These are phyloP conservation scores for Erythrobasidium hasegawianum DNA, from an alignment of 1,284 basidiomycete genomes.

Conservation along the genomic window DNA sequence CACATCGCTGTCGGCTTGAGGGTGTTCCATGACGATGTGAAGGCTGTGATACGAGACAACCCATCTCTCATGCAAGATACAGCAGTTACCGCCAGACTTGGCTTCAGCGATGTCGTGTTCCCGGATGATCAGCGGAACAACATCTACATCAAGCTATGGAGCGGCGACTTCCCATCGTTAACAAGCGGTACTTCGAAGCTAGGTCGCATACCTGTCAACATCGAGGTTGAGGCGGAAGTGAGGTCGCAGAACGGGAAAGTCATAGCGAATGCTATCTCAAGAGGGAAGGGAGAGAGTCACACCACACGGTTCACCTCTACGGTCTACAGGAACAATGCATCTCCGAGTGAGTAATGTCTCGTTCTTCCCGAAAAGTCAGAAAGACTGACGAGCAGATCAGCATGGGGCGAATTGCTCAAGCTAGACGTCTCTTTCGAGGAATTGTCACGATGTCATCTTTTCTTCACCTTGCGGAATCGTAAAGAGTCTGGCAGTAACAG, in stretches of 20 bases:
- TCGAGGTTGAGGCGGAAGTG: constrained; percentile 89
- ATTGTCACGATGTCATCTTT: constrained; percentile 79
- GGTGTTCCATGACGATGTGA: constrained; percentile 75
- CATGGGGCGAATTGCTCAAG: constrained; percentile 90
- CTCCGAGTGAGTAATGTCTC: constrained; percentile 39
- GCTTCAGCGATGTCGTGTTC: constrained; percentile 94
- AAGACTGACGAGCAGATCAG: constrained; percentile 56
- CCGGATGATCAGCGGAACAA: constrained; percentile 90
- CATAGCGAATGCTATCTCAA: constrained; percentile 70
- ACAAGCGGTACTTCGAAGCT: constrained; percentile 9
- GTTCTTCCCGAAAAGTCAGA: too few species aligned
- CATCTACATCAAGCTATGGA: constrained; percentile 87
- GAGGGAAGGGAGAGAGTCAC: constrained; percentile 77
- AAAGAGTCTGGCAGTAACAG: constrained; percentile 52
- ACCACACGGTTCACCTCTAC: constrained; percentile 81
- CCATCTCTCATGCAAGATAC: constrained; percentile 78
- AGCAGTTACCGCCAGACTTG: constrained; percentile 79
- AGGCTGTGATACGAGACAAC: constrained; percentile 74
- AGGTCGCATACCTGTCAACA: constrained; percentile 53
- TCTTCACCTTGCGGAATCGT: constrained; percentile 88
- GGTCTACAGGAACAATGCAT: constrained; percentile 61
- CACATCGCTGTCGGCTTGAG: constrained; percentile 83
- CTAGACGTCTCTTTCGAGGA: constrained; percentile 66
- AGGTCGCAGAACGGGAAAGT: constrained; percentile 68
- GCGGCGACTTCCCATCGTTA: constrained; percentile 63